phyloP scores from a whole-genome alignment of 805 yeast genomes.

The Saturnispora silvae region DNA sequence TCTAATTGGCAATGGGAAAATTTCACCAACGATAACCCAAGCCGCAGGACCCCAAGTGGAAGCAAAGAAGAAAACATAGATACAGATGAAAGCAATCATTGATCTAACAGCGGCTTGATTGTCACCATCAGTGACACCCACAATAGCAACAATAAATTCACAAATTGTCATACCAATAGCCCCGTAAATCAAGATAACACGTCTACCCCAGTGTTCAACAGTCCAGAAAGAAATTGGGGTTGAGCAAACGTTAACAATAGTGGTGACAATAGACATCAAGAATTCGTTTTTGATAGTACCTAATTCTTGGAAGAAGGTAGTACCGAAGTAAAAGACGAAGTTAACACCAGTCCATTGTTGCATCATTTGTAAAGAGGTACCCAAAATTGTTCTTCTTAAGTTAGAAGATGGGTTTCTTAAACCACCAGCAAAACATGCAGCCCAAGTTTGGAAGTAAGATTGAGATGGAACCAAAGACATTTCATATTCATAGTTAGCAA shows the following conservation, averaged over 20 bases:
- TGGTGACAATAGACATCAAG: constrained; percentile 40
- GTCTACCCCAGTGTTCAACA: constrained; percentile 51
- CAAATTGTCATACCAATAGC: constrained; percentile 37
- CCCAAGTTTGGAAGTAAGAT: constrained; percentile 30
- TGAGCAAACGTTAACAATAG: constrained; percentile 38
- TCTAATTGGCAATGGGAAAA: constrained; percentile 61
- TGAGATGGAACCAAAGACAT: constrained; percentile 23
- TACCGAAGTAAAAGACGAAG: constrained; percentile 65
- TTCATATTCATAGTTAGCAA: constrained; percentile 40
- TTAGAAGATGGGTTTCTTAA: constrained; percentile 27
- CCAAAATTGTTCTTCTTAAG: constrained; percentile 32
- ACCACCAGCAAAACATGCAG: constrained; percentile 33
- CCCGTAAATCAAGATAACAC: constrained; percentile 38
- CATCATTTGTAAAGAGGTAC: constrained; percentile 34
- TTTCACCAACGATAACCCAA: constrained; percentile 54
- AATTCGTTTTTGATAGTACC: constrained; percentile 38
- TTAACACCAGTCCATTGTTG: constrained; percentile 73
- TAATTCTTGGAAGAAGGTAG: constrained; percentile 46
- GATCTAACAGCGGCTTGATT: constrained; percentile 21
- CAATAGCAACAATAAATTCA: constrained; percentile 46
- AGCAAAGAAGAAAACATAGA: constrained; percentile 65
- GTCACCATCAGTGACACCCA: constrained; percentile 21
- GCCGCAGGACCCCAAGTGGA: constrained; percentile 75
- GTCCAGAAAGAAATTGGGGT: constrained; percentile 45
- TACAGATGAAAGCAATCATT: constrained; percentile 34